Conservation (phyloP, 2,329 filamentous ascomycete species). For the Arthrobotrys entomopaga region DNA sequence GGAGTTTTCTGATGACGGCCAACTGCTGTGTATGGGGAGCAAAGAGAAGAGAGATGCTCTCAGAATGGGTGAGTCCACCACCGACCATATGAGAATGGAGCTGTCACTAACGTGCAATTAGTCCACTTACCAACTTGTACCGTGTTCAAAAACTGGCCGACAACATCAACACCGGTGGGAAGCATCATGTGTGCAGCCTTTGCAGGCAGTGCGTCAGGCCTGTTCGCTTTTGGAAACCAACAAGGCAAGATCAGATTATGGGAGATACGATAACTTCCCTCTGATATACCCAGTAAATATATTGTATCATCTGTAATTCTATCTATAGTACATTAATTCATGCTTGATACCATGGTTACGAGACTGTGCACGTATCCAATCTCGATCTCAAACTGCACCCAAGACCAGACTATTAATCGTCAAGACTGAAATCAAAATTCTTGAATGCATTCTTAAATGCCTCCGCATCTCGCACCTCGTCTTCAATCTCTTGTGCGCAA, state of each 20-base stretch:
- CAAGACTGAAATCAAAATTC: conserved; percentile 81
- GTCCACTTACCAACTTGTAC: conserved; percentile 92
- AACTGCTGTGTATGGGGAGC: conserved; percentile 86
- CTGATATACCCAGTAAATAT: conserved; percentile 25
- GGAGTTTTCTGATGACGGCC: conserved; percentile 85
- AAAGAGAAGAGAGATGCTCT: conserved; percentile 88
- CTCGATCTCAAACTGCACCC: too few species aligned
- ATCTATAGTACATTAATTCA: conserved; percentile 35
- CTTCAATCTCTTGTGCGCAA: conserved; percentile 77
- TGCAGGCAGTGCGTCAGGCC: conserved; percentile 71
- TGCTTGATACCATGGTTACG: conserved; percentile 3
- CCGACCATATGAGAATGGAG: too few species aligned
- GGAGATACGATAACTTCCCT: conserved; percentile 75
- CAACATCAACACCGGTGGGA: conserved; percentile 85
- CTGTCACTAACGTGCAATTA: conserved; percentile 48
- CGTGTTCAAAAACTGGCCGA: conserved; percentile 97
- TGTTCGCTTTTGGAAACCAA: conserved; percentile 89
- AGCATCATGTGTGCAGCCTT: conserved; percentile 74
- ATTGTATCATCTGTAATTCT: conserved; percentile 29
- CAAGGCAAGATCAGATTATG: conserved; percentile 86
- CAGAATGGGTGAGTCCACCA: conserved; percentile 67
- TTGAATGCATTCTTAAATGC: conserved; percentile 84
- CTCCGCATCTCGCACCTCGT: conserved; percentile 81
- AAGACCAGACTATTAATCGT: conserved; percentile 44
- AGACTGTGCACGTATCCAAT: too few species aligned